Conservation (phyloP, 2,329 filamentous ascomycete genomes). For the Orbilia ellipsospora region DNA sequence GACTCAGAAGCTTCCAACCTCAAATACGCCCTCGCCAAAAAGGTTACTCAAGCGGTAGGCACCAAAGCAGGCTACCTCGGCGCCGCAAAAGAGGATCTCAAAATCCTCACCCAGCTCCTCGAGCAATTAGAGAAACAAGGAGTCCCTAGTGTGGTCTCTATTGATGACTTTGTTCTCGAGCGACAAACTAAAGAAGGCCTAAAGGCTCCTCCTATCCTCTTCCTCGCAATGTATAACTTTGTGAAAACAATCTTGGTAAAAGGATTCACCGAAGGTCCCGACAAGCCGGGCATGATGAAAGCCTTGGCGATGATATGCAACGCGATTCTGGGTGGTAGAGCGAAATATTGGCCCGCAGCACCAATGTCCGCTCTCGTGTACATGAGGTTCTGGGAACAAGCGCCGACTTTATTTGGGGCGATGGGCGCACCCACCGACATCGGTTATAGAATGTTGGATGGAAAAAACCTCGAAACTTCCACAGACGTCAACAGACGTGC, state of each 20-base stretch:
- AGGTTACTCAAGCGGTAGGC: conserved; percentile 34
- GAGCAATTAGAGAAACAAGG: background rate
- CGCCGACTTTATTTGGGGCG: conserved; percentile 34
- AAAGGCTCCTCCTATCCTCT: conserved; percentile 23
- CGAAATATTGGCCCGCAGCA: conserved; percentile 30
- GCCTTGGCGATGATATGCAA: conserved; percentile 41
- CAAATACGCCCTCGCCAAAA: conserved; percentile 37
- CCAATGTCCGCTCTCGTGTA: conserved; percentile 26
- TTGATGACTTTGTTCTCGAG: conserved; percentile 19
- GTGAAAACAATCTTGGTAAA: conserved; percentile 41
- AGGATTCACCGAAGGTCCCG: conserved; percentile 34
- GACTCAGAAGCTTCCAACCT: conserved; percentile 11
- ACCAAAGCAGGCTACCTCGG: conserved; percentile 12
- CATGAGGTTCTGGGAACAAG: conserved; percentile 41
- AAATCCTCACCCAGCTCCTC: background rate
- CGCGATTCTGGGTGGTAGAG: conserved; percentile 36
- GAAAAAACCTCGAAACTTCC: conserved; percentile 22
- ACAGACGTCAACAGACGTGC: conserved; percentile 47
- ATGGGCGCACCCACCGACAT: conserved; percentile 39
- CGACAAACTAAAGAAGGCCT: conserved; percentile 17
- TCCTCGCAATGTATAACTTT: conserved; percentile 35
- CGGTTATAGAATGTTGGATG: conserved; percentile 23
- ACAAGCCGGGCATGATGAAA: conserved; percentile 34
- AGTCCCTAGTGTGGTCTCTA: conserved; percentile 9
- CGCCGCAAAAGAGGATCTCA: conserved; percentile 14